Base-by-base conservation (phyloP, 345 rosid genomes). In the Sonneratia alba region DNA sequence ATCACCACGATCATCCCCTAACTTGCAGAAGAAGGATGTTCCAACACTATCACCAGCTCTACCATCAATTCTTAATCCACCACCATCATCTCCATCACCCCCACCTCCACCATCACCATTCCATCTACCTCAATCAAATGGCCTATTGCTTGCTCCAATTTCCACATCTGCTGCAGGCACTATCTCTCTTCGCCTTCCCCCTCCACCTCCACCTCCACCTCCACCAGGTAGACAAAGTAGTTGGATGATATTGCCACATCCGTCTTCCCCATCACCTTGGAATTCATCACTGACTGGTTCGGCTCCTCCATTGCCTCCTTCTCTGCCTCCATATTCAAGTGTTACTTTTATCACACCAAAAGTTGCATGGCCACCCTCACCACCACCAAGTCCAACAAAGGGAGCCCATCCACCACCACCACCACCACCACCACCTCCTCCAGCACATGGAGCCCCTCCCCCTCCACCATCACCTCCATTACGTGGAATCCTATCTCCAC, bases 241-340 rank as follows among this genome's bases (percentile, higher is more conserved):
- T 77, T 81, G 69, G 71, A 73, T 55, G 53, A 72, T 71, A 49
- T 69, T 81, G 76, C 85, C 93, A 37, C 81, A 86, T 8, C 75
- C 89, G 8, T 89, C 77, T 24, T 56, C 79, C 68, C 73, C 87
- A 38, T 82, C 86, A 64, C 86, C 93, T 75, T 85, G 96, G 97
- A 86, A 81, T 77, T 56, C 76, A 81, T 80, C 78, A 36, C 70
- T 24, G 49, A 53, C 71, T 34, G 22, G 34, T 67, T 67, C 65
- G 48, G 63, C 42, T 8, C 66, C n/a, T 18, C 57, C 74, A 36
- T 69, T 47, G 13, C 70, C 64, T 9, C 71, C 71, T 7, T 47
- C 59, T 18, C 19, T 72, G 36, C 36, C 67, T 47, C 63, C 32
- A 24, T 43, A 1, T 27, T 68, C 59, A 49, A 36, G 32, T 67